Conservation (phyloP, 768 basidiomycete genomes). For the Leccinellum albellum region DNA sequence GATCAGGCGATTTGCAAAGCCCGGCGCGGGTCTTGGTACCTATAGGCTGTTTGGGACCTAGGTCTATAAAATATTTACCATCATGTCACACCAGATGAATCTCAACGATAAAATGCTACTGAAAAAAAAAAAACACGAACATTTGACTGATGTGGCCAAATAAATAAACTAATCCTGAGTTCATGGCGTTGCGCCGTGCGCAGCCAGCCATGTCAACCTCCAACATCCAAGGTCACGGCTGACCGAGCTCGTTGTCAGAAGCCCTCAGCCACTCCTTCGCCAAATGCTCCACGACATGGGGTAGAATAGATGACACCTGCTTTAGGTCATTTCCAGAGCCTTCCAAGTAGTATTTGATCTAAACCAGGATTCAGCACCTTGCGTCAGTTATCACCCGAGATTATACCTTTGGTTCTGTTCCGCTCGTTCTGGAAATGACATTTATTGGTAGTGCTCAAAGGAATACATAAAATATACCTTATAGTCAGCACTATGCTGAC, state of each 20-base stretch:
- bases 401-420: conserved; percentile 83
- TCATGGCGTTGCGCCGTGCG: background rate
- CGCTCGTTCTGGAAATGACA: conserved; percentile 59
- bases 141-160: too few species aligned
- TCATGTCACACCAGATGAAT: too few species aligned
- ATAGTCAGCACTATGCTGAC: conserved; percentile 64
- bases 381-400: background rate
- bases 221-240: conserved; percentile 19
- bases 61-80: too few species aligned
- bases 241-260: conserved; percentile 44
- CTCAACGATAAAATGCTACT: too few species aligned
- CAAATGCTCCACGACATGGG: conserved; percentile 56
- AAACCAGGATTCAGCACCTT: background rate
- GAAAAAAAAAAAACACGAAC: too few species aligned
- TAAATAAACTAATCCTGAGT: too few species aligned
- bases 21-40: background rate
- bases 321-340: conserved; percentile 55
- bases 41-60: background rate
- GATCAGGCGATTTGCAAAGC: background rate
- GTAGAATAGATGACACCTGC: conserved; percentile 49
- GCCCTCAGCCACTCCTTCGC: conserved; percentile 68
- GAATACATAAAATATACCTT: conserved; percentile 42
- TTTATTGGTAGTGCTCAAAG: background rate
- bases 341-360: conserved; percentile 90
- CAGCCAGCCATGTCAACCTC: background rate